Evolutionary conservation across 2,329 filamentous ascomycete genomes (phyloP).

Genomic region (Fusarium pseudonygamai): DNA sequence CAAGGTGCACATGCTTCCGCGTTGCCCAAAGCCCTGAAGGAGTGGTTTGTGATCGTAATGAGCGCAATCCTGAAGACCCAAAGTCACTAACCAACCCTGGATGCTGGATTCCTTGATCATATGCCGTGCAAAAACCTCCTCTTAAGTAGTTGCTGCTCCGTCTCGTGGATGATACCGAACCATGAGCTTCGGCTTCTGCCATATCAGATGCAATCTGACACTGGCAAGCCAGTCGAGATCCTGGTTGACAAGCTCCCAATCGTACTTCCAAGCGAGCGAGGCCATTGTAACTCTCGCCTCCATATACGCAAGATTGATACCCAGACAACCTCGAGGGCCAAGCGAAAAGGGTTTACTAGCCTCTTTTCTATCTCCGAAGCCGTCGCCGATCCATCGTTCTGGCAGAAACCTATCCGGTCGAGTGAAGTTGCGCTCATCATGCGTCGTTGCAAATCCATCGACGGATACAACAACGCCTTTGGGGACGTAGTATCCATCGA

Average conservation of each 20-base stretch:
- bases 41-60: background rate
- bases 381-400: conserved; percentile 8
- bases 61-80: background rate
- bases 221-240: background rate
- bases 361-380: background rate
- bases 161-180: background rate
- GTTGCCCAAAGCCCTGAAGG: background rate
- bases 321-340: background rate
- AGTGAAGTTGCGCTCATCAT: conserved; percentile 6
- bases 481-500: conserved; percentile 19
- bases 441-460: background rate
- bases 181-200: background rate
- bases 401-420: conserved; percentile 1
- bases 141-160: background rate
- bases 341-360: conserved; percentile 7
- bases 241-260: conserved; percentile 4
- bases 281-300: background rate
- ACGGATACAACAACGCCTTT: conserved; percentile 12
- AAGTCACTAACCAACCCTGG: no score
- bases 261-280: background rate
- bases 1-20: background rate
- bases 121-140: background rate
- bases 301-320: conserved; percentile 14
- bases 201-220: background rate
- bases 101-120: no score